Base-by-base conservation (phyloP, 495 filamentous ascomycete genomes). In the Coniosporium apollinis region DNA sequence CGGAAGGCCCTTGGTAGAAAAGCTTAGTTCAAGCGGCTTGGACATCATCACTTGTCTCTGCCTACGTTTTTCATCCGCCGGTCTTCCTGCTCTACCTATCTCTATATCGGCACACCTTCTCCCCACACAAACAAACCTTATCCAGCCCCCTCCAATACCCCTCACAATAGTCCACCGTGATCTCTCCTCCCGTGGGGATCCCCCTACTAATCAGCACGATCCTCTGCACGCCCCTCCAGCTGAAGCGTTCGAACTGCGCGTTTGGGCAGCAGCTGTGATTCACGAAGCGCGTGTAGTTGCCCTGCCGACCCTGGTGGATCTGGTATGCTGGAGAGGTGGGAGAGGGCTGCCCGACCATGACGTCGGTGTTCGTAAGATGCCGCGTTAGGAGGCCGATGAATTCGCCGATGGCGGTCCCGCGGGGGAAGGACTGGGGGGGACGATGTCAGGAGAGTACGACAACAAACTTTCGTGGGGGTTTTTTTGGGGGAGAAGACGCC, bases 281-380 rank as follows among this genome's bases (percentile, higher is more conserved):
- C 32, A 60, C 49, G 31, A 64, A 62, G 4, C 59, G 49, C 9
- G 59, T 64, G 36, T 59, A 58, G 40, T 64, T 62, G 7, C 60
- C 59, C 38, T 50, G 44, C 16, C 39, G 28, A 1, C 56, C 59
- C 45, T 51, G 48, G 43, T 36, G 56, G 19, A 58, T 56, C 43
- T 58, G 54, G 32, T 58, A 58, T 15, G 35, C 30, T 19, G 22
- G 21, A 9, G 42, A 28, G 1, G 48, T 51, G n/a, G n/a, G n/a
- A n/a, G n/a, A n/a, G n/a, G n/a, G n/a, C 30, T 46, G 40, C 0
- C 49, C 49, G 3, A 52, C 34, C 57, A 61, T 62, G 19, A 59
- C 54, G 35, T 62, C 57, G 20, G 57, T 18, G 19, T 50, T 49
- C 24, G 38, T 33, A 11, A 58, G 19, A 5, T 45, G 45, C 7